Base-by-base conservation (phyloP, 2,329 filamentous ascomycete species). In the Hypoxylon sp. region DNA sequence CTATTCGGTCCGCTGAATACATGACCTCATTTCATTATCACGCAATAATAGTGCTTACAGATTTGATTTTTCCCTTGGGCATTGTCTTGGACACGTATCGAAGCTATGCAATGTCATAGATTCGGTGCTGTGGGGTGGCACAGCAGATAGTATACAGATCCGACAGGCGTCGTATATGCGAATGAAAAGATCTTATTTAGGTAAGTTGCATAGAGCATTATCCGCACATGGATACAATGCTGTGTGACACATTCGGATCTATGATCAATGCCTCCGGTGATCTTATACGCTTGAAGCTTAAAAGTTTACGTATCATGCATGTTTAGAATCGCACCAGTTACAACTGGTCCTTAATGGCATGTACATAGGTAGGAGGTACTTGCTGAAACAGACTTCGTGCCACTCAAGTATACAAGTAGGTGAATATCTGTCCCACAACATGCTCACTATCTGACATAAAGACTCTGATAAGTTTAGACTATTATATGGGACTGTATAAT, bases 101-200 rank as follows among this genome's bases (percentile, higher is more conserved):
- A 37, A 19, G 22, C 14, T 13, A 31, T 4, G 19, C 22, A 42
- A 11, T 29, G 29, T 31, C 29, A 42, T 29, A 42, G 39, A 19
- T 42, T 11, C 22, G 52, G 52, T 29, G 52, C 26, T 24, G 6
- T 54, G 1, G 19, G 22, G 8, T 14, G 35, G 35, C 52, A 17
- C 51, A 42, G 51, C 19, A 53, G 22, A 11, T 13, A 37, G 37
- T n/a, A 42, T 39, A 35, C 39, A 54, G 22, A 54, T 54, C 52
- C 22, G 35, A 42, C 8, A 6, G 39, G 22, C 13, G 10, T 17
- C 6, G n/a, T 3, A 33, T 19, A 9, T 52, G 51, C 22, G 14
- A 31, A 50, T 24, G 47, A 50, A 42, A n/a, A 6, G 13, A 2
- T n/a, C 6, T 13, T 10, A 2, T 11, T 33, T 10, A 11, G 22